Percentiles rank a stretch among this genome's conserved stretches.
phyloP scores from a whole-genome alignment of 2,329 filamentous ascomycete species.

The Leptographium wingfieldii region DNA sequence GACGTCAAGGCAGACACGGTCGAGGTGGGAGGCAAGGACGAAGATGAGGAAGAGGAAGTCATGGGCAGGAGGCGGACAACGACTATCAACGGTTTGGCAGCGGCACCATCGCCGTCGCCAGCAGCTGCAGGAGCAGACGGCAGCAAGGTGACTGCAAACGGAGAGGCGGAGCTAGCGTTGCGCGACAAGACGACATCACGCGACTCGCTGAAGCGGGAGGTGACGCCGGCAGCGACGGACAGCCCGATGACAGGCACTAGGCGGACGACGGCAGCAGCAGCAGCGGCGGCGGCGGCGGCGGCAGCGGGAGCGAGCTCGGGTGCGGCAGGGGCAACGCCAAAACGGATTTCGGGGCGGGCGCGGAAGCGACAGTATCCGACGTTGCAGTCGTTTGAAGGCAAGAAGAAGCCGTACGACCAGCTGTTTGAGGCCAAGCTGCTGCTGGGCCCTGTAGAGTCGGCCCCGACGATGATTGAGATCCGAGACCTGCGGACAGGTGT shows the following conservation, averaged over 20 bases:
- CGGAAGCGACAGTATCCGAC: constrained; percentile 25
- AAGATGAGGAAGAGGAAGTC: constrained; percentile 22
- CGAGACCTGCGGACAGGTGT: constrained; percentile 36
- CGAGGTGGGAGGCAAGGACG: constrained; percentile 19
- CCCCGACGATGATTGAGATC: constrained; percentile 37
- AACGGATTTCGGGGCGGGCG: constrained; percentile 4
- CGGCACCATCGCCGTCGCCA: not conserved
- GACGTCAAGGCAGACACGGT: constrained; percentile 36
- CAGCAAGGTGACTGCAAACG: not conserved
- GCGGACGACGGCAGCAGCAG: constrained; percentile 9
- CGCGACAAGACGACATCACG: not conserved
- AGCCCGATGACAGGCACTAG: constrained; percentile 2
- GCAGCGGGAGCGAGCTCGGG: constrained; percentile 11
- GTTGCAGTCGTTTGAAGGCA: constrained; percentile 16
- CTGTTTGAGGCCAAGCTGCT: constrained; percentile 38
- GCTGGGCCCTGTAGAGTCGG: constrained; percentile 30
- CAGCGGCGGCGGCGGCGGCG: constrained; percentile 4
- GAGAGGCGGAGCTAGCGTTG: not conserved
- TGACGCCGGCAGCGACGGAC: constrained; percentile 4
- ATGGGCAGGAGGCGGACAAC: constrained; percentile 20
- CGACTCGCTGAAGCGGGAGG: constrained; percentile 3
- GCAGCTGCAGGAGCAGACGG: not conserved
- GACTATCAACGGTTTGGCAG: constrained; percentile 4
- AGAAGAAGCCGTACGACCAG: constrained; percentile 34
- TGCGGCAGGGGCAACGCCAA: constrained; percentile 6